These are phyloP conservation scores for Starmerella vaccinii DNA, from an alignment of 805 yeast species.

Conservation along the genomic window DNA sequence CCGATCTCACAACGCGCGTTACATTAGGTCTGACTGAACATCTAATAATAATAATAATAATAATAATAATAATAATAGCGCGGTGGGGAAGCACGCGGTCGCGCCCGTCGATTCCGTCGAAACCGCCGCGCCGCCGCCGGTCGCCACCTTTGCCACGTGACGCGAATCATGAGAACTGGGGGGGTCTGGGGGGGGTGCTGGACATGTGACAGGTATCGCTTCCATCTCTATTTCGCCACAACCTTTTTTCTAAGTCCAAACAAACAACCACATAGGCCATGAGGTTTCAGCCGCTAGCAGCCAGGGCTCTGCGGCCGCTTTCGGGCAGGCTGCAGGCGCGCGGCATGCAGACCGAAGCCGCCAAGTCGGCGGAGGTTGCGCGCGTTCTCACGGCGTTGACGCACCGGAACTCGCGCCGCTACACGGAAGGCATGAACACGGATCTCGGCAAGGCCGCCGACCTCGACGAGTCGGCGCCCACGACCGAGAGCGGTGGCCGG, in stretches of 20 bases:
- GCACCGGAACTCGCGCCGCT: slow-evolving; percentile 13
- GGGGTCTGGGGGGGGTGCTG: no score
- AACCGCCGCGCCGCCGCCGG: not conserved
- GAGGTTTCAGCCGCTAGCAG: not conserved
- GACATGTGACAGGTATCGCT: not conserved
- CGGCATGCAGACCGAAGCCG: slow-evolving; percentile 16
- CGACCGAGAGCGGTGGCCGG: slow-evolving; percentile 36
- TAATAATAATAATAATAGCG: no score
- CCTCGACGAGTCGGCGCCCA: slow-evolving; percentile 17
- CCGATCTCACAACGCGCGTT: no score
- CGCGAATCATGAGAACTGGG: no score
- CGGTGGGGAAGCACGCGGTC: no score
- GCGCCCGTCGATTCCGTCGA: no score
- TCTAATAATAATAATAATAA: no score
- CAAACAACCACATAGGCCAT: not conserved
- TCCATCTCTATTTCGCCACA: not conserved
- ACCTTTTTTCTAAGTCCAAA: not conserved
- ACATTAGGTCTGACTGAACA: no score
- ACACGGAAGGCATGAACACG: slow-evolving; percentile 14
- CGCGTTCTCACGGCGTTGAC: slow-evolving; percentile 17
- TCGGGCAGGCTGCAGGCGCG: slow-evolving; percentile 1
- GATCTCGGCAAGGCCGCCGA: not conserved
- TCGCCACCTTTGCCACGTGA: not conserved
- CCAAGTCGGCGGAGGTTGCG: slow-evolving; percentile 13
- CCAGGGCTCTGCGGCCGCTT: not conserved